Percentiles rank a stretch among this genome's conserved stretches.
Evolutionary conservation across 2,329 filamentous ascomycete genomes (phyloP).

Genomic region (Tolypocladium endophyticum): DNA sequence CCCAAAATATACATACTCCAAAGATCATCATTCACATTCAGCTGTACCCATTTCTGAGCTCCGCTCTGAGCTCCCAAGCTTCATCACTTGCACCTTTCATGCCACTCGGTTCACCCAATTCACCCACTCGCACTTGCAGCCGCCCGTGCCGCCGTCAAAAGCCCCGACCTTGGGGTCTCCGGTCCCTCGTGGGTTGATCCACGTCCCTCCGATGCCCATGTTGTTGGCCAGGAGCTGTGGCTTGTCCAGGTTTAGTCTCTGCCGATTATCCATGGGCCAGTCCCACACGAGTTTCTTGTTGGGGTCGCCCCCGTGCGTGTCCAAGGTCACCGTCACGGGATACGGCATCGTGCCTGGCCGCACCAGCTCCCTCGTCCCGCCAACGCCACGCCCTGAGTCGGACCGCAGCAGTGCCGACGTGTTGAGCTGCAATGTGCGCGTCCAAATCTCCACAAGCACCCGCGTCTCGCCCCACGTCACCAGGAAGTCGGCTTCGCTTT

Average conservation of each 20-base stretch:
- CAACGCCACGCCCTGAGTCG: constrained; percentile 15
- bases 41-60: too few relatives aligned
- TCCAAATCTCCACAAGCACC: constrained; percentile 58
- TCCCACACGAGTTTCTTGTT: constrained; percentile 43
- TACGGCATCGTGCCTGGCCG: constrained; percentile 53
- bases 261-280: constrained; percentile 36
- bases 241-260: constrained; percentile 31
- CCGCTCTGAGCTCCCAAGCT: neutral
- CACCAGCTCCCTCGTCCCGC: constrained; percentile 18
- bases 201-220: constrained; percentile 36
- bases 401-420: constrained; percentile 27
- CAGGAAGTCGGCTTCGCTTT: constrained; percentile 42
- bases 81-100: neutral
- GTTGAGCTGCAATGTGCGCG: constrained; percentile 32
- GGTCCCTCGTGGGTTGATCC: constrained; percentile 39
- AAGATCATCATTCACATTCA: neutral
- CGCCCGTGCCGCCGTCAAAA: constrained; percentile 52
- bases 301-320: constrained; percentile 50
- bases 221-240: constrained; percentile 37
- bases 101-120: constrained; percentile 30
- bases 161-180: constrained; percentile 42
- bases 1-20: neutral
- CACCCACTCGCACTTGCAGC: constrained; percentile 51
- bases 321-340: constrained; percentile 48
- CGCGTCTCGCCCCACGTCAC: constrained; percentile 51